phyloP scores from a whole-genome alignment of 495 filamentous ascomycete genomes.

The Penicillium daleae region DNA sequence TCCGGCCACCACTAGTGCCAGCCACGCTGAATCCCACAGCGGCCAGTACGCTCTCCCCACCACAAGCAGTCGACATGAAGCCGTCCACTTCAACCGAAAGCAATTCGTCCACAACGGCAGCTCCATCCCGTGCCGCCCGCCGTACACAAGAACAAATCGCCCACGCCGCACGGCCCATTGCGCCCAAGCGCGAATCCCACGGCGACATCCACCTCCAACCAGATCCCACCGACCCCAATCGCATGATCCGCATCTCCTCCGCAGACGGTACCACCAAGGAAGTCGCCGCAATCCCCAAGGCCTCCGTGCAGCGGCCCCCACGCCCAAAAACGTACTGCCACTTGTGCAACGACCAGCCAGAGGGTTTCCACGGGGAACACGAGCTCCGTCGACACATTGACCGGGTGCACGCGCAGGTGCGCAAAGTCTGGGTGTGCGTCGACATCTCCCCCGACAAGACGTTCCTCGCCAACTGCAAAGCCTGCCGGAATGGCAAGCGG shows the following conservation, averaged over 20 bases:
- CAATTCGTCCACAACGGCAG: slow-evolving; percentile 32
- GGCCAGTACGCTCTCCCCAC: slow-evolving; percentile 10
- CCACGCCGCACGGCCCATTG: slow-evolving; percentile 48
- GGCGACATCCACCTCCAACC: slow-evolving; percentile 26
- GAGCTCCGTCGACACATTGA: slow-evolving; percentile 87
- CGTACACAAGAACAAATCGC: slow-evolving; percentile 50
- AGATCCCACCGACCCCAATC: slow-evolving; percentile 40
- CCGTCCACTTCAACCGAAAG: slow-evolving; percentile 41
- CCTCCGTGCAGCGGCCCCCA: slow-evolving; percentile 72
- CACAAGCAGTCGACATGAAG: slow-evolving; percentile 38
- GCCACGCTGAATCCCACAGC: slow-evolving; percentile 12
- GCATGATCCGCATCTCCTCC: slow-evolving; percentile 60
- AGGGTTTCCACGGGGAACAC: slow-evolving; percentile 92
- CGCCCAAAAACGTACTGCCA: slow-evolving; percentile 77
- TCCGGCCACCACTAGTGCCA: slow-evolving; percentile 21
- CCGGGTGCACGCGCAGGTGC: slow-evolving; percentile 71
- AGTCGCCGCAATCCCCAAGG: slow-evolving; percentile 67
- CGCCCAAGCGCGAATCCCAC: slow-evolving; percentile 45
- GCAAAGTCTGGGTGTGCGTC: slow-evolving; percentile 83
- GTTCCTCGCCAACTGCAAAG: slow-evolving; percentile 85
- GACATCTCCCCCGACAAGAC: slow-evolving; percentile 61
- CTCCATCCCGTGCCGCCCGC: slow-evolving; percentile 43
- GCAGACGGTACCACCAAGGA: slow-evolving; percentile 62
- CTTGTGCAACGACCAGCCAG: slow-evolving; percentile 74
- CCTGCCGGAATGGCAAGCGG: slow-evolving; percentile 73